Conservation (phyloP, 805 yeast genomes). For the Saturnispora serradocipensis region DNA sequence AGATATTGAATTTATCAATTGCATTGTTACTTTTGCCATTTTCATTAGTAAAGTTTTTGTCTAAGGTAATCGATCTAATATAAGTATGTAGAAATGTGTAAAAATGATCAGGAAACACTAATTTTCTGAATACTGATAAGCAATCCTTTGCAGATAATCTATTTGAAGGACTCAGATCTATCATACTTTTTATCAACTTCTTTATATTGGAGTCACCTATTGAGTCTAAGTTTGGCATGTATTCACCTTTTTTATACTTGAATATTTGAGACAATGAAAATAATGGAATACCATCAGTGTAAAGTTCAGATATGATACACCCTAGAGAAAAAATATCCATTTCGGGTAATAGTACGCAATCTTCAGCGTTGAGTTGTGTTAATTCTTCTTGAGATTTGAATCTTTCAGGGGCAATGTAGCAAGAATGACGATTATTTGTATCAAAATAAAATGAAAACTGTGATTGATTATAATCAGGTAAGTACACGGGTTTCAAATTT, state of each 20-base stretch:
- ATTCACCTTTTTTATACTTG: constrained; percentile 66
- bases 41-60: not conserved
- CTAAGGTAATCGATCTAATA: constrained; percentile 28
- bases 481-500: constrained; percentile 66
- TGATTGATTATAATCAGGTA: constrained; percentile 91
- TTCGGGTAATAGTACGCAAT: constrained; percentile 36
- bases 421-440: constrained; percentile 74
- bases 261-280: constrained; percentile 83
- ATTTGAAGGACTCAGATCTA: constrained; percentile 49
- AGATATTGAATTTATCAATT: constrained; percentile 26
- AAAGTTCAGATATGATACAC: constrained; percentile 85
- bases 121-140: constrained; percentile 39
- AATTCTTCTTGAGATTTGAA: constrained; percentile 34
- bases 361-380: constrained; percentile 10
- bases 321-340: constrained; percentile 83
- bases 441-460: constrained; percentile 89
- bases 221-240: constrained; percentile 50
- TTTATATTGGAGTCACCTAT: constrained; percentile 44
- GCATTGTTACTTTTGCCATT: not conserved
- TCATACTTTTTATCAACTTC: constrained; percentile 53
- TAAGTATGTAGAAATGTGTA: constrained; percentile 64
- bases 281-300: constrained; percentile 75
- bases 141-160: constrained; percentile 50
- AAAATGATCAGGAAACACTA: constrained; percentile 59
- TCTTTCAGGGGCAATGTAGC: constrained; percentile 93